phyloP scores from a whole-genome alignment of 176 grass and related monocot species.

The Calamus simplicifolius region DNA sequence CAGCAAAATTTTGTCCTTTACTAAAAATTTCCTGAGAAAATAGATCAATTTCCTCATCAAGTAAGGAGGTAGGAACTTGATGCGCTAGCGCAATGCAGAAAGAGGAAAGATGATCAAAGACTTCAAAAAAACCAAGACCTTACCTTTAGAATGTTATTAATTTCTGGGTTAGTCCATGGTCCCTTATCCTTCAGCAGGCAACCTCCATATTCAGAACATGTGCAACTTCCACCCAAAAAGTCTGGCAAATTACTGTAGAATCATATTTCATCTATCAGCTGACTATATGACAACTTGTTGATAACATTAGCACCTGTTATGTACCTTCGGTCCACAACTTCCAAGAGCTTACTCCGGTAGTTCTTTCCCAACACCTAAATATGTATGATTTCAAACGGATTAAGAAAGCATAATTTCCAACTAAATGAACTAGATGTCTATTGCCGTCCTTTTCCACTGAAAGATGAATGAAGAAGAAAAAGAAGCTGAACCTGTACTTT shows the following conservation, averaged over 20 bases:
- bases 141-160: conserved; percentile 54
- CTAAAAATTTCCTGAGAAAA: conserved; percentile 38
- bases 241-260: conserved; percentile 79
- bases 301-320: too few species aligned
- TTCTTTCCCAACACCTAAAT: conserved; percentile 69
- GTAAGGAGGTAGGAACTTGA: neutral
- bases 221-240: conserved; percentile 77
- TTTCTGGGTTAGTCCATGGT: conserved; percentile 60
- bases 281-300: too few species aligned
- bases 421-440: too few species aligned
- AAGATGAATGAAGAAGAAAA: conserved; percentile 3
- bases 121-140: neutral
- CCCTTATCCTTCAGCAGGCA: conserved; percentile 88
- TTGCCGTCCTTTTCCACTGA: too few species aligned
- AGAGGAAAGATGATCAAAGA: neutral
- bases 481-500: conserved; percentile 60
- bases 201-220: conserved; percentile 53
- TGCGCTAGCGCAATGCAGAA: too few species aligned
- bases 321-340: conserved; percentile 80
- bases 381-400: neutral
- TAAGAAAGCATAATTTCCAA: too few species aligned
- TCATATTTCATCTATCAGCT: conserved; percentile 3
- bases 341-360: conserved; percentile 50
- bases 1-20: conserved; percentile 35
- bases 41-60: conserved; percentile 14